These are phyloP conservation scores for Gryganskiella cystojenkinii DNA, from an alignment of 192 early-diverging fungal genomes.

Conservation along the genomic window DNA sequence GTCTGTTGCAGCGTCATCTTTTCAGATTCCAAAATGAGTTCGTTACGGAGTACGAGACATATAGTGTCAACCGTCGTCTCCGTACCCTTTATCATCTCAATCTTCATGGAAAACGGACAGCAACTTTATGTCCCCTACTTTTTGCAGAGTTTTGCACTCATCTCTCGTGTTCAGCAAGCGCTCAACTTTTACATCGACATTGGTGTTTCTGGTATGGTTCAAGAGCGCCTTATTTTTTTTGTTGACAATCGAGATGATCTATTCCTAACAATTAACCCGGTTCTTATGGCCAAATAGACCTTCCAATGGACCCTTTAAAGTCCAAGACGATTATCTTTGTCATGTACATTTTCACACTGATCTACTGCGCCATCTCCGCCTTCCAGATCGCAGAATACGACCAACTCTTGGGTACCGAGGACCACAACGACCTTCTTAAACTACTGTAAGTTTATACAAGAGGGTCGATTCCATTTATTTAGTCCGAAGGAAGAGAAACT, in stretches of 20 bases:
- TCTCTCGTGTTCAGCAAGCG: constrained; percentile 64
- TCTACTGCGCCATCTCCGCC: constrained; percentile 70
- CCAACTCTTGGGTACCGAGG: constrained; percentile 57
- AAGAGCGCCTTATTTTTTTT: background rate
- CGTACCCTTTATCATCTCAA: constrained; percentile 63
- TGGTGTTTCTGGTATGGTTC: constrained; percentile 56
- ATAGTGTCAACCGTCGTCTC: constrained; percentile 54
- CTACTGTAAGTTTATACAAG: constrained; percentile 34
- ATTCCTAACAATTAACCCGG: background rate
- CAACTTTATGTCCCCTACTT: constrained; percentile 76
- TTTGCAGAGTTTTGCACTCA: constrained; percentile 64
- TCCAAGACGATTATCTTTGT: constrained; percentile 66
- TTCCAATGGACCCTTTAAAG: constrained; percentile 60
- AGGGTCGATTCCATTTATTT: background rate
- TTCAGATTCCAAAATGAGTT: constrained; percentile 30
- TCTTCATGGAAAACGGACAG: constrained; percentile 56
- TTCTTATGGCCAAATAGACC: constrained; percentile 30
- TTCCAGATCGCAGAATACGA: constrained; percentile 65
- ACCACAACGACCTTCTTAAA: constrained; percentile 47
- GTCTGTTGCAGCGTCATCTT: constrained; percentile 31
- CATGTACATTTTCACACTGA: constrained; percentile 60
- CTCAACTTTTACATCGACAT: constrained; percentile 65
- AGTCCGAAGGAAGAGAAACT: too few species aligned
- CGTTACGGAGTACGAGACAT: constrained; percentile 35
- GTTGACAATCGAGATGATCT: too few species aligned